Conservation (phyloP, 1,284 basidiomycete genomes). For the Trametes sp. region DNA sequence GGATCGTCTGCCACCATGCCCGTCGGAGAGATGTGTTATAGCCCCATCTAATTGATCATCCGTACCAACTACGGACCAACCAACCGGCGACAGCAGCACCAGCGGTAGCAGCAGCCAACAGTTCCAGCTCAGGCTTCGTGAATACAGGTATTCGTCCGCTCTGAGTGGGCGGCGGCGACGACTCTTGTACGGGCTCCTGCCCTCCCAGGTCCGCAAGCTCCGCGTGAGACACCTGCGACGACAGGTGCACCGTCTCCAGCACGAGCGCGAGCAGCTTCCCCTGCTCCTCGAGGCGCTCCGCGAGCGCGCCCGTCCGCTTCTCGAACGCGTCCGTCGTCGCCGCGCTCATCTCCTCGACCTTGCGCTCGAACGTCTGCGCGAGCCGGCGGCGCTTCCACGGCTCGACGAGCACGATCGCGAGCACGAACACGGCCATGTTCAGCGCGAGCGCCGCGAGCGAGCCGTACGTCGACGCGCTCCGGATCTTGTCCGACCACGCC, state of each 20-base stretch:
- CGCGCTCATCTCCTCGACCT: constrained; percentile 77
- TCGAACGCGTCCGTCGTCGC: constrained; percentile 45
- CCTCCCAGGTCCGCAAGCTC: constrained; percentile 25
- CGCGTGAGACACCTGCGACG: constrained; percentile 21
- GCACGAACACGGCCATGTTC: constrained; percentile 88
- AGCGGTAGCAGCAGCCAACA: constrained; percentile 28
- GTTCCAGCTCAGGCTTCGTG: constrained; percentile 25
- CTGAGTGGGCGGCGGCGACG: background rate
- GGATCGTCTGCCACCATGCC: background rate
- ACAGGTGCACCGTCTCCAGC: constrained; percentile 38
- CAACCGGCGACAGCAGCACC: constrained; percentile 36
- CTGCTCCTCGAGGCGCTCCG: constrained; percentile 60
- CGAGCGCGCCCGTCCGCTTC: constrained; percentile 52
- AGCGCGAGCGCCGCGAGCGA: constrained; percentile 83
- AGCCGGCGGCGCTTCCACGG: constrained; percentile 91
- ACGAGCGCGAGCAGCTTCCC: constrained; percentile 45
- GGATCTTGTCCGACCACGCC: constrained; percentile 97
- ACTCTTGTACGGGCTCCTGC: constrained; percentile 17
- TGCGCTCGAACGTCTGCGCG: constrained; percentile 86
- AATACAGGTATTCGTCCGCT: constrained; percentile 23
- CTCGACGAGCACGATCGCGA: constrained; percentile 89
- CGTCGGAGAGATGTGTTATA: background rate
- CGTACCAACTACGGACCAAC: constrained; percentile 38
- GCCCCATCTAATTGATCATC: constrained; percentile 13
- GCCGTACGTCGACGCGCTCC: constrained; percentile 91